These are phyloP conservation scores for Brasenia schreberi DNA, from an alignment of 164 flowering plant genomes.

Conservation along the genomic window DNA sequence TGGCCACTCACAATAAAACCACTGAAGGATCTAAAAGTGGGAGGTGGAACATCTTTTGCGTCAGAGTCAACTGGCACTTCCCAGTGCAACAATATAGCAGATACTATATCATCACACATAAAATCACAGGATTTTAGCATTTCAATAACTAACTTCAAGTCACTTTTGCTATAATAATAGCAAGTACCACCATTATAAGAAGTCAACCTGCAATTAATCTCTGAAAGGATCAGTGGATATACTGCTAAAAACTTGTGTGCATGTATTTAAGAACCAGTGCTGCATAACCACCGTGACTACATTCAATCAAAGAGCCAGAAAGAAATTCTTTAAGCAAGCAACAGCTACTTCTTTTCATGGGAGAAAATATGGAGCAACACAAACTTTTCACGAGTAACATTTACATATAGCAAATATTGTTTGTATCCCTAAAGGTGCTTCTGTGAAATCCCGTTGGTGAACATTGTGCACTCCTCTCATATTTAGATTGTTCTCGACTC, in stretches of 20 bases:
- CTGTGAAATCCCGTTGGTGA: too few species aligned
- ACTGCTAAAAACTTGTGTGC: not conserved
- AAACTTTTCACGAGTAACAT: too few species aligned
- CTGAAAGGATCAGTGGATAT: not conserved
- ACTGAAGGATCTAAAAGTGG: not conserved
- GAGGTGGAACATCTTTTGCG: slow-evolving; percentile 7
- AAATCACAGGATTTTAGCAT: slow-evolving; percentile 41
- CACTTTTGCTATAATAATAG: slow-evolving; percentile 40
- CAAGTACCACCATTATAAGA: slow-evolving; percentile 19
- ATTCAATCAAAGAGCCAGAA: not conserved
- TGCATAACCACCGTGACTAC: not conserved
- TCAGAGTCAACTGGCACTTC: slow-evolving; percentile 16
- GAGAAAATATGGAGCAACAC: not conserved
- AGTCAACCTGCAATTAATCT: slow-evolving; percentile 50
- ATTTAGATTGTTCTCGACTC: too few species aligned
- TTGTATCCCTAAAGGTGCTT: too few species aligned
- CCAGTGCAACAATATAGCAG: slow-evolving; percentile 53
- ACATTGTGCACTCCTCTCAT: too few species aligned
- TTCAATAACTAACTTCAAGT: slow-evolving; percentile 41
- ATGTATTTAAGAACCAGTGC: not conserved
- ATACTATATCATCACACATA: slow-evolving; percentile 27
- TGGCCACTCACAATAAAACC: slow-evolving; percentile 6
- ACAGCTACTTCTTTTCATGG: not conserved
- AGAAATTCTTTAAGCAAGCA: not conserved
- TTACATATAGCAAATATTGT: too few species aligned